Percentiles rank a stretch among this genome's conserved stretches.
These are phyloP conservation scores for Kurtzmaniella quercitrusa DNA, from an alignment of 1,139 yeast genomes.

Conservation along the genomic window DNA sequence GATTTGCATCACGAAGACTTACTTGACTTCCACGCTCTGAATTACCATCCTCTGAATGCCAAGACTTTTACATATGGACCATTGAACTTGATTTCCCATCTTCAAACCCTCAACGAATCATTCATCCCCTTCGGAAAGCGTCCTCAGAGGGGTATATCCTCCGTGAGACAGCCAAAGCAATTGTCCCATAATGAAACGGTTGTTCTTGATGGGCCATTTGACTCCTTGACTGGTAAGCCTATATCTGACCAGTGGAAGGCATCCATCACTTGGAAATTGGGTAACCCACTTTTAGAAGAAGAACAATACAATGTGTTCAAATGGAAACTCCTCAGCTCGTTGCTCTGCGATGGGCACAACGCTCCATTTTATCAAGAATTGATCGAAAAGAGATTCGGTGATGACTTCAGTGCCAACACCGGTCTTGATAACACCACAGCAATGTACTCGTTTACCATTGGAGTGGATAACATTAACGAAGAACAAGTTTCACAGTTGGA, in stretches of 20 bases:
- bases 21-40: constrained; percentile 62
- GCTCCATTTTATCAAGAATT: constrained; percentile 83
- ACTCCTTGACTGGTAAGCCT: constrained; percentile 65
- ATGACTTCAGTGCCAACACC: constrained; percentile 83
- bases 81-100: constrained; percentile 59
- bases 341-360: constrained; percentile 87
- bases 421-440: constrained; percentile 87
- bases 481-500: constrained; percentile 47
- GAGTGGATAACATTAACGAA: constrained; percentile 69
- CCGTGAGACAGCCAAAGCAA: constrained; percentile 39
- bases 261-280: constrained; percentile 85
- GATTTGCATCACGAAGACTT: constrained; percentile 70
- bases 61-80: constrained; percentile 86
- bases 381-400: constrained; percentile 80
- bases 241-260: constrained; percentile 66
- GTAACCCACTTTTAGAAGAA: constrained; percentile 57
- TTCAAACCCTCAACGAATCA: constrained; percentile 51
- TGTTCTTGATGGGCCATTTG: constrained; percentile 63
- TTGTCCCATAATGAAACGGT: constrained; percentile 21
- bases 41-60: constrained; percentile 90
- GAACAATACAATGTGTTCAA: constrained; percentile 61
- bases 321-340: constrained; percentile 65
- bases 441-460: constrained; percentile 74
- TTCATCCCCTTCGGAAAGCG: constrained; percentile 55
- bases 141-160: constrained; percentile 9